Base-by-base conservation (phyloP, 225 moss, liverwort and hornwort genomes). In the Straminergon stramineum region DNA sequence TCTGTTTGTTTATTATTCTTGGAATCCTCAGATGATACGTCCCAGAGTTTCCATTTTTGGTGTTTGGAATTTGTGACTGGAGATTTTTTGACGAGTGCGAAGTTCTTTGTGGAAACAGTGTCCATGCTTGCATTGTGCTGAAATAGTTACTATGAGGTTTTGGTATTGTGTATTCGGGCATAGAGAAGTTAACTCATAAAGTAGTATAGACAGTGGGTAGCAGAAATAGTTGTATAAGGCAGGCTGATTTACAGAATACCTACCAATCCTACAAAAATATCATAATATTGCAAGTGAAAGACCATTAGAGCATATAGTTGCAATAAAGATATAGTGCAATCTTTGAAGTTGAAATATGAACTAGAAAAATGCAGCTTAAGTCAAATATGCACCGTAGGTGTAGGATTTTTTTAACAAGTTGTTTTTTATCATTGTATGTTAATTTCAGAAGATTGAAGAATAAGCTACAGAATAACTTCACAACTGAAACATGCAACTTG, bases 311-410 rank as follows among this genome's bases (percentile, higher is more conserved):
- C 14, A 23, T 13, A 2, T 39, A 9, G n/a, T n/a, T 23, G 23
- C 23, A 69, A 13, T 4, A 7, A 13, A 39, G 23, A n/a, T 23
- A 4, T 13, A 69, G 13, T 2, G 4, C 7, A 69, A 13, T 4
- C 23, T n/a, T 69, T 23, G 21, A 69, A 22, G 12, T 69, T n/a
- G 22, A 69, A 69, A 13, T n/a, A 7, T 23, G 23, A 39, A n/a
- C 1, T 1, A 4, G 23, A 39, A 4, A 13, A 13, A 7, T 4
- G 4, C 6, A 68, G 6, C 6, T n/a, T n/a, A 22, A 37, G 12
- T 68, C 20, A 22, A 68, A n/a, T 68, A 22, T 68, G n/a, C 22
- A n/a, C 22, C 0, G 13, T 4, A 23, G n/a, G 12, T 37, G 7
- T 69, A 4, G 6, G 22, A 7, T 39, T n/a, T 1, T 13, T 39